A percentile compares a stretch with the other conserved stretches of the same genome.
These are phyloP conservation scores for Closterium sp. DNA, from an alignment of 139 green algal species.

Conservation along the genomic window DNA sequence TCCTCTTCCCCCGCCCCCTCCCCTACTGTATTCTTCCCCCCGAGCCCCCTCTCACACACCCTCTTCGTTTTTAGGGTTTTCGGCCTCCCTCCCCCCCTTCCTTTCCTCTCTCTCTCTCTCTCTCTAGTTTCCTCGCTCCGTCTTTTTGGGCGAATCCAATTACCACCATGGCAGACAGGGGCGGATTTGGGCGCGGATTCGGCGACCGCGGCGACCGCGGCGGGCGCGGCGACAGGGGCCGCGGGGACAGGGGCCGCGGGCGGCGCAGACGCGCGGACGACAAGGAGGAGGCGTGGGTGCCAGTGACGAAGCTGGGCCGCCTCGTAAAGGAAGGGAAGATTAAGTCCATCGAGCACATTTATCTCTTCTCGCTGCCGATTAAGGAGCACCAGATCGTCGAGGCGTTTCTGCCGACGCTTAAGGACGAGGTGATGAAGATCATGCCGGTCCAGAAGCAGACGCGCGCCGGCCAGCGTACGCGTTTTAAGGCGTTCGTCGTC, in stretches of 20 bases:
- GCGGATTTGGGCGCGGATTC: conserved; percentile 90
- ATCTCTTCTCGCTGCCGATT: conserved; percentile 97
- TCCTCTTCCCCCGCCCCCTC: not conserved
- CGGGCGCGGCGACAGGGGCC: conserved; percentile 45
- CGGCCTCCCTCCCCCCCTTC: not conserved
- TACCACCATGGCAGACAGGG: conserved; percentile 53
- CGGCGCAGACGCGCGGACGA: conserved; percentile 66
- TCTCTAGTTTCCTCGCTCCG: not conserved
- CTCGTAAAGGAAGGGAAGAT: conserved; percentile 99
- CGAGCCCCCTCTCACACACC: not conserved
- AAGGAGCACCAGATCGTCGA: conserved; percentile 79
- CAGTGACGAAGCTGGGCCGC: conserved; percentile 96
- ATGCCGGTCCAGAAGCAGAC: conserved; percentile 99
- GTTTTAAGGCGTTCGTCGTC: conserved; percentile 99
- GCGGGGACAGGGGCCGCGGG: conserved; percentile 62
- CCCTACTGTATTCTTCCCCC: not conserved
- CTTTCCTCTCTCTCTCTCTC: not conserved
- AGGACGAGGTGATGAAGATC: conserved; percentile 92
- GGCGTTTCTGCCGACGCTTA: conserved; percentile 55
- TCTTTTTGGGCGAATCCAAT: not conserved
- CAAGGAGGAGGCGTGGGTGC: conserved; percentile 93
- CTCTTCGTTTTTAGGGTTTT: not conserved
- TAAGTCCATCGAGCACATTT: conserved; percentile 98
- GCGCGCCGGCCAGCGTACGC: conserved; percentile 93
- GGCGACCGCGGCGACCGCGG: conserved; percentile 72